Base-by-base conservation (phyloP, 2,329 filamentous ascomycete species). In the Juglanconis juglandina region DNA sequence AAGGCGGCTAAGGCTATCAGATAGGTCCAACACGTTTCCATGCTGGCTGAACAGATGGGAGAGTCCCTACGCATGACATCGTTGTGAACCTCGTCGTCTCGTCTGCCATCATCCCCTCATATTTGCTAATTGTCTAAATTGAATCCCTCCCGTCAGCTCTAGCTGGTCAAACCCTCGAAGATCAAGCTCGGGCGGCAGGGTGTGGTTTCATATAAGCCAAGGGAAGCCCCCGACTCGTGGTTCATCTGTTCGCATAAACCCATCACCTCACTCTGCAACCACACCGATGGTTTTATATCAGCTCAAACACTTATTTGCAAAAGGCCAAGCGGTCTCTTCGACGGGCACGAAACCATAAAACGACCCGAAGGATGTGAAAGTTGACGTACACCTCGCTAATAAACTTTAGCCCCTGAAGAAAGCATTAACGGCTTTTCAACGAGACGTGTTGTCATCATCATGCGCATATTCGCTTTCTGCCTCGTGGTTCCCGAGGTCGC, bases 1-100 rank as follows among this genome's bases (percentile, higher is more conserved):
- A 83, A 85, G 70, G 86, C 87, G 41, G 91, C 87, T 0, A 95
- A 95, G 73, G 73, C 75, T 37, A 77, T 84, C 60, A 75, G 79
- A 69, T 83, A 79, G 66, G 64, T 34, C 13, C 32, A 33, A 17
- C 47, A 50, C n/a, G 7, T 24, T 13, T 14, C 30, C 33, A 13
- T 52, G 6, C 1, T 24, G 24, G 24, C 2, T 24, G 24, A 24
- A 24, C 24, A n/a, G 24, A 51, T 5, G 33, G n/a, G 9, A 41
- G 32, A 33, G 17, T 9, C 10, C 24, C 10, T 34, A n/a, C 47
- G 24, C 47, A 34, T 9, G 10, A 8, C 33, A 5, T 49, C 44
- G 44, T n/a, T n/a, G 14, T 42, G 39, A 9, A 42, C 39, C 10
- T 13, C 39, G 39, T 42, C 39, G 24, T 24, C 24, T 24, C 24